phyloP scores from a whole-genome alignment of 805 yeast genomes.

The Yamadazyma scolyti region DNA sequence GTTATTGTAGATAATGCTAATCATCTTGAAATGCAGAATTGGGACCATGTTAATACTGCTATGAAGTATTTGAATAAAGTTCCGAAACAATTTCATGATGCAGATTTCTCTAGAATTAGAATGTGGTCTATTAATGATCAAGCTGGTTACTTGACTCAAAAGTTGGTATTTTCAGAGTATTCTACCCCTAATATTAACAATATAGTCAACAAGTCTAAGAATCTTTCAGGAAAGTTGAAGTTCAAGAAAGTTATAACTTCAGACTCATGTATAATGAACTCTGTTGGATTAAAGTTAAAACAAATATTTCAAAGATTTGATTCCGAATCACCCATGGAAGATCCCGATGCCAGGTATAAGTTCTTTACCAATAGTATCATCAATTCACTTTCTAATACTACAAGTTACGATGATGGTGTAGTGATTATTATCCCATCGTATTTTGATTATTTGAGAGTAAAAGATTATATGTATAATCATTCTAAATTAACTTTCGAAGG shows the following conservation, averaged over 20 bases:
- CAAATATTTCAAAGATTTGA: slow-evolving; percentile 74
- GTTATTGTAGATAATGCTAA: slow-evolving; percentile 79
- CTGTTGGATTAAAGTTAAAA: slow-evolving; percentile 61
- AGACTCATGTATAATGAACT: slow-evolving; percentile 53
- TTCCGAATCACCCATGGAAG: slow-evolving; percentile 49
- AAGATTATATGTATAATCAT: slow-evolving; percentile 57
- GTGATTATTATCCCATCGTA: slow-evolving; percentile 81
- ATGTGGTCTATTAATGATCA: slow-evolving; percentile 91
- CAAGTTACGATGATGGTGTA: slow-evolving; percentile 68
- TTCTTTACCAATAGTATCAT: slow-evolving; percentile 70
- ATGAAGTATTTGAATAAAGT: slow-evolving; percentile 67
- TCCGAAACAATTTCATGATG: slow-evolving; percentile 72
- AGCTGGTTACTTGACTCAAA: slow-evolving; percentile 69
- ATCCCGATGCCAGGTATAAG: slow-evolving; percentile 81
- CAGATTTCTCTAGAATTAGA: slow-evolving; percentile 88
- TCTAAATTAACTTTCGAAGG: slow-evolving; percentile 66
- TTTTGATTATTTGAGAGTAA: slow-evolving; percentile 76
- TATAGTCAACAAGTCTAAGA: slow-evolving; percentile 46
- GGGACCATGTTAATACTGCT: slow-evolving; percentile 74
- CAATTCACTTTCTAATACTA: slow-evolving; percentile 64
- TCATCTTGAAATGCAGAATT: slow-evolving; percentile 85
- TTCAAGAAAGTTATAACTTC: slow-evolving; percentile 46
- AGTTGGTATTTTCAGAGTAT: slow-evolving; percentile 70
- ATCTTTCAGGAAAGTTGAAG: slow-evolving; percentile 59
- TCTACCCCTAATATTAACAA: slow-evolving; percentile 79